Percentiles rank a stretch among this genome's conserved stretches.
Evolutionary conservation across 257 asterid species (phyloP).

Genomic region (Capsicum pubescens): DNA sequence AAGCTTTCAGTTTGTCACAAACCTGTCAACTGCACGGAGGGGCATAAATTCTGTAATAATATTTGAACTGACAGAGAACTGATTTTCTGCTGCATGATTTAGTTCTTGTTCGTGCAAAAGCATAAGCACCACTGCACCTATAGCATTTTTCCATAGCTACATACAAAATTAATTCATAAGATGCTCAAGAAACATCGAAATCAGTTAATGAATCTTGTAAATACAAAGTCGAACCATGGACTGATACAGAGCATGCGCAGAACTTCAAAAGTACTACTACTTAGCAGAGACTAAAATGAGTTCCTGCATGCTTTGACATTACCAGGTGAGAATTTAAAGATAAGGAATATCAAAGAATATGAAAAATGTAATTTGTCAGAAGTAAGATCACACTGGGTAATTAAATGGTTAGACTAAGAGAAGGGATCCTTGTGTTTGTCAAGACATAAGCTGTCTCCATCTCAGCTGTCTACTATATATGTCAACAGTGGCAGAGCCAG

Average conservation of each 20-base stretch:
- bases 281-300: not conserved
- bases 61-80: not conserved
- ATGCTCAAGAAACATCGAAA: not conserved
- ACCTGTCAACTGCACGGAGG: not conserved
- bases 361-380: not conserved
- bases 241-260: not conserved
- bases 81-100: not conserved
- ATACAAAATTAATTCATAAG: not conserved
- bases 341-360: not conserved
- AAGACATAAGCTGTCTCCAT: slow-evolving; percentile 6
- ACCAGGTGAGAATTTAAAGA: not conserved
- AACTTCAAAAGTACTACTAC: not conserved
- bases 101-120: not conserved
- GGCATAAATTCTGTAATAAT: not conserved
- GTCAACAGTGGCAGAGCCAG: too few relatives aligned
- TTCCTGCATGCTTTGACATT: slow-evolving; percentile 22
- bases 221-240: not conserved
- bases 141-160: not conserved
- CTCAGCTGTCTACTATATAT: not conserved
- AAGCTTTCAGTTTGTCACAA: not conserved
- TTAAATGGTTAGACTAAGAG: not conserved
- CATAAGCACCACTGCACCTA: slow-evolving; percentile 5
- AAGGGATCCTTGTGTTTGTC: not conserved
- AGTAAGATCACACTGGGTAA: not conserved
- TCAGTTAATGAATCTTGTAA: not conserved